phyloP scores from a whole-genome alignment of 495 filamentous ascomycete genomes.

The Daldinia childiae region DNA sequence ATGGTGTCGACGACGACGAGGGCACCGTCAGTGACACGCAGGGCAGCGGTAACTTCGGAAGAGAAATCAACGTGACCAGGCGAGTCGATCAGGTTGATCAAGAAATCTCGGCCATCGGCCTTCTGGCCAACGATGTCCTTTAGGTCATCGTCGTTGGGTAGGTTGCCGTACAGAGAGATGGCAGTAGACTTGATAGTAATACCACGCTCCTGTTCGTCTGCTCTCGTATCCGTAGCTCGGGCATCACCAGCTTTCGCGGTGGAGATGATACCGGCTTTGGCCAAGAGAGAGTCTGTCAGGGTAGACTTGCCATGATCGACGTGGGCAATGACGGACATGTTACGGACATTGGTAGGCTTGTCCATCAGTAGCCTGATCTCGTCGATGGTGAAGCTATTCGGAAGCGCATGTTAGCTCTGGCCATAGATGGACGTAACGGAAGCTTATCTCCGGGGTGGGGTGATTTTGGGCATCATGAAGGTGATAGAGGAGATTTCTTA shows the following conservation, averaged over 20 bases:
- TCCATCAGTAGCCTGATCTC: conserved; percentile 98
- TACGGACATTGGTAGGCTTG: conserved; percentile 95
- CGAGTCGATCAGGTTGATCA: conserved; percentile 99
- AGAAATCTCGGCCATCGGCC: conserved; percentile 87
- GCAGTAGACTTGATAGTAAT: conserved; percentile 99
- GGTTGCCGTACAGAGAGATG: conserved; percentile 94
- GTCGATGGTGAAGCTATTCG: conserved; percentile 94
- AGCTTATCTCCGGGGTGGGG: conserved; percentile 60
- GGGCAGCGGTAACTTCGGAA: conserved; percentile 98
- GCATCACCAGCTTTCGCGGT: conserved; percentile 95
- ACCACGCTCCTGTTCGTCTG: conserved; percentile 98
- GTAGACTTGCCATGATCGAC: conserved; percentile 99
- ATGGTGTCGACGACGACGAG: conserved; percentile 99
- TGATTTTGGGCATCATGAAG: conserved; percentile 28
- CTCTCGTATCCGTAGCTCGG: conserved; percentile 95
- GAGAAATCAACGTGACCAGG: conserved; percentile 99
- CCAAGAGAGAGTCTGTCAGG: conserved; percentile 97
- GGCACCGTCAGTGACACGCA: conserved; percentile 99
- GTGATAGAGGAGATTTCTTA: conserved; percentile 18
- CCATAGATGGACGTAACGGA: conserved; percentile 32
- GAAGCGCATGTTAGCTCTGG: conserved; percentile 46
- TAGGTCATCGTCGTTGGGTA: conserved; percentile 83
- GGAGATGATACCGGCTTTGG: conserved; percentile 99
- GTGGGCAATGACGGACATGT: conserved; percentile 99
- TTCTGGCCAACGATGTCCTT: conserved; percentile 92